phyloP scores from a whole-genome alignment of 73 alveolate species.

The Tetrahymena malaccensis region DNA sequence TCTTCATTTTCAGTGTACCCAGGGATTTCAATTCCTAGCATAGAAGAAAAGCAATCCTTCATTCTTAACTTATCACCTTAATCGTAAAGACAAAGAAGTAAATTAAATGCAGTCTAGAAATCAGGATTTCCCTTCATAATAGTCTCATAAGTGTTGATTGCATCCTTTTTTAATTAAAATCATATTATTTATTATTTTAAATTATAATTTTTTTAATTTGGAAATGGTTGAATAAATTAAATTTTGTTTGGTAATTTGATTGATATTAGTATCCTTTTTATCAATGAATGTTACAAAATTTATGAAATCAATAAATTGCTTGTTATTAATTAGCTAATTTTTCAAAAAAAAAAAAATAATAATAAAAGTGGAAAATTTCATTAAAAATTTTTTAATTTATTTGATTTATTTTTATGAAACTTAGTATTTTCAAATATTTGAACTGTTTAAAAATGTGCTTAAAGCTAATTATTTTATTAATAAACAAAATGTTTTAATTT shows the following conservation, averaged over 20 bases:
- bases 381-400: background rate
- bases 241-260: background rate
- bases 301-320: conserved; percentile 22
- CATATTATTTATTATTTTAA: background rate
- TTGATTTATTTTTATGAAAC: conserved; percentile 33
- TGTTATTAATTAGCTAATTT: conserved; percentile 42
- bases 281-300: background rate
- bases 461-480: background rate
- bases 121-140: conserved; percentile 75
- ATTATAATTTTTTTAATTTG: background rate
- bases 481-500: conserved; percentile 23
- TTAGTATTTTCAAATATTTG: conserved; percentile 50
- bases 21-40: conserved; percentile 81
- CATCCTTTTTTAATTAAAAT: conserved; percentile 42
- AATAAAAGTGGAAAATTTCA: conserved; percentile 19
- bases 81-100: conserved; percentile 84
- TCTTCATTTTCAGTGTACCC: conserved; percentile 85
- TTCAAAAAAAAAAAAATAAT: conserved; percentile 26
- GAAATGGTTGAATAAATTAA: background rate
- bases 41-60: conserved; percentile 67
- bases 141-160: conserved; percentile 79
- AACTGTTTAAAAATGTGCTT: conserved; percentile 31
- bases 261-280: background rate
- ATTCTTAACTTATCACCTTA: conserved; percentile 79
- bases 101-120: conserved; percentile 73